Conservation (phyloP, 2,329 filamentous ascomycete species). For the Colletotrichum tanaceti region DNA sequence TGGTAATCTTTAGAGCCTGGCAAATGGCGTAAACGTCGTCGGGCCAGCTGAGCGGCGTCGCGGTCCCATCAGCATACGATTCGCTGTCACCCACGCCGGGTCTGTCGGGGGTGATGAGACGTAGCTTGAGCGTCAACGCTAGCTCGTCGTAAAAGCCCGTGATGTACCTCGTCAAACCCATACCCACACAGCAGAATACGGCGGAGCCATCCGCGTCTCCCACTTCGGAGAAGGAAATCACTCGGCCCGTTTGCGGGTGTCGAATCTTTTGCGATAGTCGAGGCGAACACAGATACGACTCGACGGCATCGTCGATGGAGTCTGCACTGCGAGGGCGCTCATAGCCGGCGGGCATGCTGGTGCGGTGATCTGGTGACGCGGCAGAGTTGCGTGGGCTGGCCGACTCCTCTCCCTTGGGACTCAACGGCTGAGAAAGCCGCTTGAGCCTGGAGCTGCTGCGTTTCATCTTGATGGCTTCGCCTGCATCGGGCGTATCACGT, state of each 20-base stretch:
- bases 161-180: constrained; percentile 95
- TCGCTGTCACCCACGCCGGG: constrained; percentile 95
- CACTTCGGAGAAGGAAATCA: constrained; percentile 96
- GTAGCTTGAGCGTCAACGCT: constrained; percentile 85
- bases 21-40: constrained; percentile 94
- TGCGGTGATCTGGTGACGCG: constrained; percentile 46
- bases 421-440: constrained; percentile 64
- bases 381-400: constrained; percentile 29
- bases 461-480: constrained; percentile 60
- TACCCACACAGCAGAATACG: constrained; percentile 96
- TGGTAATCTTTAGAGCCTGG: constrained; percentile 88
- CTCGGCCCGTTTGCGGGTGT: constrained; percentile 85
- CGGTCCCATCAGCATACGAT: constrained; percentile 81
- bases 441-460: constrained; percentile 70
- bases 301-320: constrained; percentile 88
- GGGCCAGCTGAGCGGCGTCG: constrained; percentile 91
- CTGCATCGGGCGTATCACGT: constrained; percentile 60
- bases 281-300: constrained; percentile 84
- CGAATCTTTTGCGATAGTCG: constrained; percentile 88
- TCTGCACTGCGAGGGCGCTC: constrained; percentile 83
- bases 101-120: constrained; percentile 92
- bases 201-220: constrained; percentile 91
- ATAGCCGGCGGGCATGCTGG: constrained; percentile 62
- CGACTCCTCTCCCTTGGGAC: constrained; percentile 54
- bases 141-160: constrained; percentile 98